phyloP scores from a whole-genome alignment of 345 rosid genomes.

The Durio zibethinus region DNA sequence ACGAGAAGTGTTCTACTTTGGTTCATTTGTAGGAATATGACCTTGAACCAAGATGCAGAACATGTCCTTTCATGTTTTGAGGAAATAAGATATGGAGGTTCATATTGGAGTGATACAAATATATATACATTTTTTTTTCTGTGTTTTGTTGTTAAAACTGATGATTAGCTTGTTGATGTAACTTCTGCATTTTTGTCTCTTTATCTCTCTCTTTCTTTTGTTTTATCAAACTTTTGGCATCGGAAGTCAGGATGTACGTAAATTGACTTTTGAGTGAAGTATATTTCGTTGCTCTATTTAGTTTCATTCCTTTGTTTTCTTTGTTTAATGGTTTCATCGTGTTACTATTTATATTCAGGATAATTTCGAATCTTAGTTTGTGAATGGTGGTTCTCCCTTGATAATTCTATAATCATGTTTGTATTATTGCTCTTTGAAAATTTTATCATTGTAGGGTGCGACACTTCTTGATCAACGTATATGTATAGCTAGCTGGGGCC shows the following conservation, averaged over 20 bases:
- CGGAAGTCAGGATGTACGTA: not conserved
- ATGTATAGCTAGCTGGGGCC: conserved; percentile 80
- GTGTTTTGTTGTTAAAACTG: not conserved
- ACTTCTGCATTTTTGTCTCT: not conserved
- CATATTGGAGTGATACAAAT: not conserved
- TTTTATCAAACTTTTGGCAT: not conserved
- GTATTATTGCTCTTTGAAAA: not conserved
- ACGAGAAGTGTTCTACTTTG: not conserved
- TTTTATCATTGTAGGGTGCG: conserved; percentile 54
- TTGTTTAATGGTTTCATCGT: not conserved
- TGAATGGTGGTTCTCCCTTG: not conserved
- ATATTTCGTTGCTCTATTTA: not conserved
- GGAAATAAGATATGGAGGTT: not conserved
- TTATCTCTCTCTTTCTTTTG: not conserved
- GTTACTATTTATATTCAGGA: not conserved
- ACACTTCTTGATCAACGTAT: conserved; percentile 67
- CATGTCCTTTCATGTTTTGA: not conserved
- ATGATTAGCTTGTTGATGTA: not conserved
- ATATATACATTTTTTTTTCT: not conserved
- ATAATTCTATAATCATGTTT: not conserved
- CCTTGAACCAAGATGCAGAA: not conserved
- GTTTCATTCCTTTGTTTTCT: not conserved
- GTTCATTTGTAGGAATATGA: not conserved
- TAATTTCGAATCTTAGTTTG: not conserved
- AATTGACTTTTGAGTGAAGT: not conserved